These are phyloP conservation scores for Geosmithia putterillii DNA, from an alignment of 2,329 filamentous ascomycete species.

Conservation along the genomic window DNA sequence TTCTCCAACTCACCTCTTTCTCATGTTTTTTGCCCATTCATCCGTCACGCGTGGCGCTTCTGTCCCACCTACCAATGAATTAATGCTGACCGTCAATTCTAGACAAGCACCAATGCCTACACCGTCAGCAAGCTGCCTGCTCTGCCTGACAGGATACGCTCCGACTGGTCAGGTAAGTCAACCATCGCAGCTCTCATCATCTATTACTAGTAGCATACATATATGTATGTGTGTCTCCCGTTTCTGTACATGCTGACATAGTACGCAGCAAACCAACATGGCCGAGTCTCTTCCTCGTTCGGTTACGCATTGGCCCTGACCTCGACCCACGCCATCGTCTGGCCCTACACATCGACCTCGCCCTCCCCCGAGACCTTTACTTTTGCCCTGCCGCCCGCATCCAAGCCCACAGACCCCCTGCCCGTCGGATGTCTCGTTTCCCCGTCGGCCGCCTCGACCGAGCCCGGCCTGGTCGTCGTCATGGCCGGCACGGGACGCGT, in stretches of 20 bases:
- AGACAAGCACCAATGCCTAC: slow-evolving; percentile 80
- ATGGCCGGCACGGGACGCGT: slow-evolving; percentile 76
- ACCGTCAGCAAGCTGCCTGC: slow-evolving; percentile 74
- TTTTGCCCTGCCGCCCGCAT: slow-evolving; percentile 65
- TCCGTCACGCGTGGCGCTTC: neutral
- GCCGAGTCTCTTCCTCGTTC: slow-evolving; percentile 50
- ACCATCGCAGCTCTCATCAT: neutral
- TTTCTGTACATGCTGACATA: no score
- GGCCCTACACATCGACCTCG: slow-evolving; percentile 68
- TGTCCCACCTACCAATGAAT: neutral
- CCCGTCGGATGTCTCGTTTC: slow-evolving; percentile 77
- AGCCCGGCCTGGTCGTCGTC: slow-evolving; percentile 77
- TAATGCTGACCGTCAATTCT: neutral
- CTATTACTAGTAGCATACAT: neutral
- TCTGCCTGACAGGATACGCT: slow-evolving; percentile 64
- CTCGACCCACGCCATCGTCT: slow-evolving; percentile 71
- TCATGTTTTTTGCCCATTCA: neutral
- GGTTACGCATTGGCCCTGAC: slow-evolving; percentile 74
- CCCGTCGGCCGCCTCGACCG: slow-evolving; percentile 61
- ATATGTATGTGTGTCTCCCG: no score
- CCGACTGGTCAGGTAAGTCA: slow-evolving; percentile 50
- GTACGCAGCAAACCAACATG: slow-evolving; percentile 46
- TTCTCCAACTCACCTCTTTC: neutral
- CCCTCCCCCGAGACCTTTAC: slow-evolving; percentile 65
- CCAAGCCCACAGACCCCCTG: slow-evolving; percentile 56